Conservation (phyloP, 305 asterid genomes). For the Fraxinus floribunda region DNA sequence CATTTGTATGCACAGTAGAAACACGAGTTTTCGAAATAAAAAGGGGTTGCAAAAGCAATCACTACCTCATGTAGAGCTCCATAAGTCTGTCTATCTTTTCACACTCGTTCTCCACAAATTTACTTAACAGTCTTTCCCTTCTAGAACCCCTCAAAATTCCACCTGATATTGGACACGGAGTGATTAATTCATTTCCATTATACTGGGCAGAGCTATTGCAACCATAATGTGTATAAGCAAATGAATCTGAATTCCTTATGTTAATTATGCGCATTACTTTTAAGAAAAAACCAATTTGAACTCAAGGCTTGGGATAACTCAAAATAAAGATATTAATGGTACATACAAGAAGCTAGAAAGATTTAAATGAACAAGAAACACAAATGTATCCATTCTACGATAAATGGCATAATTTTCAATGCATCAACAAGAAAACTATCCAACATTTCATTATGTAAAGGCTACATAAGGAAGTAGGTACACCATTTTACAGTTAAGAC, state of each 20-base stretch:
- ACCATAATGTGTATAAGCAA: background rate
- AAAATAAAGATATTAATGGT: background rate
- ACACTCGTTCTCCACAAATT: slow-evolving; percentile 92
- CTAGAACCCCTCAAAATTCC: slow-evolving; percentile 95
- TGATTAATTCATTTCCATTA: slow-evolving; percentile 16
- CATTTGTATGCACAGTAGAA: background rate
- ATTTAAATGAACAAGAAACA: background rate
- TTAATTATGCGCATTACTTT: background rate
- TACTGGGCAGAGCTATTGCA: slow-evolving; percentile 15
- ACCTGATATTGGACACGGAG: slow-evolving; percentile 43
- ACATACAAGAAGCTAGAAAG: background rate
- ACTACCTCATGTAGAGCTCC: slow-evolving; percentile 90
- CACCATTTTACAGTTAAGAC: background rate
- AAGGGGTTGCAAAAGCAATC: slow-evolving; percentile 5
- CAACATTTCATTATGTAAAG: background rate
- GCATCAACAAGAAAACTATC: background rate
- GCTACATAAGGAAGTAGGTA: background rate
- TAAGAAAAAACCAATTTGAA: background rate
- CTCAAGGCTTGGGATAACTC: slow-evolving; percentile 4
- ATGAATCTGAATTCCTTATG: background rate
- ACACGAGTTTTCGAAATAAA: background rate
- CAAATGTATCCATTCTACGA: background rate
- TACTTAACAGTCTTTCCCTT: slow-evolving; percentile 85
- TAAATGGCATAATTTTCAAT: background rate
- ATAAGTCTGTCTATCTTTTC: slow-evolving; percentile 96